A percentile compares a stretch with the other conserved stretches of the same genome.
phyloP scores from a whole-genome alignment of 2,329 filamentous ascomycete species.

The Helotiales sp. region DNA sequence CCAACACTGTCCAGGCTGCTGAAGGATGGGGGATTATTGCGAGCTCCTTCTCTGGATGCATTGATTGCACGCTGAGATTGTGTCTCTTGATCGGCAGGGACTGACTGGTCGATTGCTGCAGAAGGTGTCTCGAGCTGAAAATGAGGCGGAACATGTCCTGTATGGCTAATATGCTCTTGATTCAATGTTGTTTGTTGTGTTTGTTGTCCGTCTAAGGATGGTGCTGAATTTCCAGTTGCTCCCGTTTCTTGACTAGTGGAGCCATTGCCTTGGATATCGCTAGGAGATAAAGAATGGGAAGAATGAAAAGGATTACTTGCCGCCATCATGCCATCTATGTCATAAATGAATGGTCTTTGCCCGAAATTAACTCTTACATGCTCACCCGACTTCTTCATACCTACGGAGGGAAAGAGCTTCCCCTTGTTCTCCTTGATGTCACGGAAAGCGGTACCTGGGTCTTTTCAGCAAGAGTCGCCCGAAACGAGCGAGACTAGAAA shows the following conservation, averaged over 20 bases:
- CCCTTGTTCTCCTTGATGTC: conserved; percentile 52
- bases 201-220: neutral
- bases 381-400: conserved; percentile 65
- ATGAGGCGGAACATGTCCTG: neutral
- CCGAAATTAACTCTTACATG: conserved; percentile 66
- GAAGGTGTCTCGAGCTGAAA: neutral
- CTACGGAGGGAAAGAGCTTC: conserved; percentile 65
- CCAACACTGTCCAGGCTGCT: too few species aligned
- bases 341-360: conserved; percentile 78
- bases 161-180: neutral
- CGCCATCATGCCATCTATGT: conserved; percentile 84
- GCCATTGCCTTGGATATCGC: neutral
- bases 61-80: neutral
- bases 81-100: neutral
- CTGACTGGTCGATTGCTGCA: neutral
- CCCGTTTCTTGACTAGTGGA: neutral
- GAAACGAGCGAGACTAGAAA: conserved; percentile 12
- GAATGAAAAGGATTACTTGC: conserved; percentile 47
- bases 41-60: neutral
- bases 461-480: neutral
- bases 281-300: neutral
- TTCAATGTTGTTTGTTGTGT: neutral
- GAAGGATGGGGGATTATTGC: neutral
- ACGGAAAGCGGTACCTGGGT: conserved; percentile 66
- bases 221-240: neutral